Base-by-base conservation (phyloP, 768 basidiomycete genomes). In the Termitomyces sp. region DNA sequence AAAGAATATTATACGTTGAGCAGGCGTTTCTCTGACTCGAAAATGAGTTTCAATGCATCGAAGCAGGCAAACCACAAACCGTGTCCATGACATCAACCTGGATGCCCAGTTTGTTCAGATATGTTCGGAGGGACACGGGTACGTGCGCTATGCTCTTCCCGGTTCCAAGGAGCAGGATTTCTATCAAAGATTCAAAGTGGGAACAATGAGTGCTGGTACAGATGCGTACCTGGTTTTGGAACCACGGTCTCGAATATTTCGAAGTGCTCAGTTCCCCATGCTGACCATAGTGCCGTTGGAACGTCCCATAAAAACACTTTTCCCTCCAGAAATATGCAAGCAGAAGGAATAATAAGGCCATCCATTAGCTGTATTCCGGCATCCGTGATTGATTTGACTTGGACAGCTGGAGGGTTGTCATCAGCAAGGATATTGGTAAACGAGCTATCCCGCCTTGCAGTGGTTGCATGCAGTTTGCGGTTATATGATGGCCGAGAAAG, bases 281-380 rank as follows among this genome's bases (percentile, higher is more conserved):
- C 87, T 2, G 68, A 63, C 85, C 88, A 90, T 1, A 77, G 64
- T 5, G 68, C 76, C 2, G 74, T 68, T 6, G 88, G 86, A 2
- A 90, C 88, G 65, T 98, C 86, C 96, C 96, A 99, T 38, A 98
- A 67, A 51, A 95, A 87, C 0, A 93, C 88, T 44, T 88, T 83
- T 2, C 92, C 93, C 54, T 91, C 88, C 8, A 95, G 67, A 58
- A 99, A 89, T 28, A 99, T 80, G 61, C 85, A 88, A 0, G 93
- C 81, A 0, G 84, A 85, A 0, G 86, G 82, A 1, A 97, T 68
- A 17, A 90, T 64, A 22, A 95, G 79, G 4, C 93, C 93, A 65
- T 91, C 90, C n/a, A 73, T 74, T 5, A 93, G 80, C 42, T 80
- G 77, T 41, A 93, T 84, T 22, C 88, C 91, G 1, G 74, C 68